Base-by-base conservation (phyloP, 2,329 filamentous ascomycete species). In the Pyrenophora graminea region DNA sequence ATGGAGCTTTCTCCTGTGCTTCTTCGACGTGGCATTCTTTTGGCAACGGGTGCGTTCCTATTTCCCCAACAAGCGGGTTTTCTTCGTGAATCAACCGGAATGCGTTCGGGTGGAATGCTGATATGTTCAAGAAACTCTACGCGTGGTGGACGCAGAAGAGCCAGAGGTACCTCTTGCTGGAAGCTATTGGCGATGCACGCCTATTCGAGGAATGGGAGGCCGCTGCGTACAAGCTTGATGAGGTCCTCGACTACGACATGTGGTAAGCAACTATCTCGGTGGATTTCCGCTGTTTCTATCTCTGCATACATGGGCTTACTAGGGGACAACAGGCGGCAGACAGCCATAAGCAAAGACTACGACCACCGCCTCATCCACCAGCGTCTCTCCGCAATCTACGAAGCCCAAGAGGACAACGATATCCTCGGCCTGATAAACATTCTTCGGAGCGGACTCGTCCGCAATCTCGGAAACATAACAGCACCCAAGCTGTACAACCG, bases 381-480 rank as follows among this genome's bases (percentile, higher is more conserved):
- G 67, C 85, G 91, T 17, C 79, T 93, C 38, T 82, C 86, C 63
- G 86, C 85, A 34, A 83, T 95, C 51, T 82, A 86, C 55, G 79
- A 81, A 41, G 87, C 88, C 5, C 83, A 87, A 27, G 85, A 89
- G 62, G 81, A 85, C 38, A 84, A 85, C 58, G 88, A 96, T 70
- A 82, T 92, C 37, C 80, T 90, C 48, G 82, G 84, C 13, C 79
- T 96, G 6, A 85, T 91, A 53, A 91, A 91, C 67, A 81, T 95
- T 15, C 80, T 96, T 33, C 87, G 91, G 21, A 91, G 90, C 12
- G 91, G 83, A 9, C 74, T 85, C 31, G 79, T 96, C 25, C 85
- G 92, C 31, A 96, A 97, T 66, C 79, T 96, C n/a, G 92, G 91
- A 51, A 95, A 96, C 69, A 95, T 97, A 62, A 90, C 90, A 1